A percentile compares a stretch with the other conserved stretches of the same genome.
These are phyloP conservation scores for Zizania latifolia DNA, from an alignment of 176 grass and related monocot genomes.

Conservation along the genomic window DNA sequence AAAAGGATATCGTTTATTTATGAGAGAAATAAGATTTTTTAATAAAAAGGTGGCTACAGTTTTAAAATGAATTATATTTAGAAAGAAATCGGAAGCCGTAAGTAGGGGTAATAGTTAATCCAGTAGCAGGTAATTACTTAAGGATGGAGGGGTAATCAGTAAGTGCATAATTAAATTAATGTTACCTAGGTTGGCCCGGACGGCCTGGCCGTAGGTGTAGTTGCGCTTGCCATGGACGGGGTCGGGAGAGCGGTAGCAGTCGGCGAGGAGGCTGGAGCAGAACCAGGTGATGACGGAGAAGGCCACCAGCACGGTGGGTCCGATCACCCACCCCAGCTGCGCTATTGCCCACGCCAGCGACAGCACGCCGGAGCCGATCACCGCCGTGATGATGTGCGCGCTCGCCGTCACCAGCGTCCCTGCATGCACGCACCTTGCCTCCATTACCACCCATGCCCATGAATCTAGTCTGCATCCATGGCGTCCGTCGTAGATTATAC, in stretches of 20 bases:
- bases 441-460: background rate
- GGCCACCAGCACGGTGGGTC: slow-evolving; percentile 48
- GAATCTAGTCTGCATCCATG: too few species aligned
- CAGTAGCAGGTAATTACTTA: too few species aligned
- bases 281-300: slow-evolving; percentile 96
- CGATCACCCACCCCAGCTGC: slow-evolving; percentile 87
- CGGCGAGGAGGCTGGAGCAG: slow-evolving; percentile 74
- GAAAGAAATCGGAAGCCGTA: too few species aligned
- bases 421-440: too few species aligned
- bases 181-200: slow-evolving; percentile 61
- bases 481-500: too few species aligned
- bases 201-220: slow-evolving; percentile 74
- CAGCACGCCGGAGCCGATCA: slow-evolving; percentile 91
- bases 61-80: too few species aligned
- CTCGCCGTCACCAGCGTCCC: slow-evolving; percentile 85
- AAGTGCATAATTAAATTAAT: background rate
- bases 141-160: too few species aligned
- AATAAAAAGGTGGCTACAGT: too few species aligned
- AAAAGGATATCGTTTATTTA: too few species aligned
- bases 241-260: slow-evolving; percentile 73
- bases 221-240: slow-evolving; percentile 75
- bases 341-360: slow-evolving; percentile 88
- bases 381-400: slow-evolving; percentile 91
- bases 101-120: too few species aligned
- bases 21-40: too few species aligned